Base-by-base conservation (phyloP, 441 rosid species). In the Pelargonium myrrhifolium region DNA sequence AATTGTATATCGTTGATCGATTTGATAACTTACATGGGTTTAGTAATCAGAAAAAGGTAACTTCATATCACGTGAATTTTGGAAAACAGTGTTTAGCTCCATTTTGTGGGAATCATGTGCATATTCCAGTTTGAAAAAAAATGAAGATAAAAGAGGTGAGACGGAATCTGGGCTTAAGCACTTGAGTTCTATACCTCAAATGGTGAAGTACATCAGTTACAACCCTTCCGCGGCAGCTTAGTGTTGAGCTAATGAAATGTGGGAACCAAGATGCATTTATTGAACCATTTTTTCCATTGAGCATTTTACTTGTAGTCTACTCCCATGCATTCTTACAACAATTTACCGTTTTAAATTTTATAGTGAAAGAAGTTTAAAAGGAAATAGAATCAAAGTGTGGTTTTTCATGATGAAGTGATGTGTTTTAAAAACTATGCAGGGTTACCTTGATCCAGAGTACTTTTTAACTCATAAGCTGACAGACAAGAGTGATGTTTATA, bases 361-460 rank as follows among this genome's bases (percentile, higher is more conserved):
- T 15, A 17, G 15, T 17, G 20, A 51, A 51, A 51, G 10, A 39
- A 39, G 10, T 39, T 6, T 9, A 51, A 51, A n/a, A 18, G 60
- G 60, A 55, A 55, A 18, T 20, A 55, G 18, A 15, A n/a, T 12
- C 17, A 6, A 47, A 3, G 17, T 11, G 4, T 47, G 55, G 17
- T 47, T 47, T 28, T 14, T 47, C 17, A 47, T 47, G 64, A 55
- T 55, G 28, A 47, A 9, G 31, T 28, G 31, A 28, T 28, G 31
- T 28, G 31, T 1, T 74, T 55, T 15, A 71, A 42, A 53, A 24
- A 28, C 58, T 65, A 66, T 85, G 82, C 85, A 95, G 99, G 99
- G 99, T 55, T 95, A 95, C 79, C 96, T 92, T 71, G 99, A 95
- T 65, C 98, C 99, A 0, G 93, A 95, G 77, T 95, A 95, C 81